A percentile compares a stretch with the other conserved stretches of the same genome.
Conservation (phyloP, 2,329 filamentous ascomycete genomes). For the Remersonia thermophila region DNA sequence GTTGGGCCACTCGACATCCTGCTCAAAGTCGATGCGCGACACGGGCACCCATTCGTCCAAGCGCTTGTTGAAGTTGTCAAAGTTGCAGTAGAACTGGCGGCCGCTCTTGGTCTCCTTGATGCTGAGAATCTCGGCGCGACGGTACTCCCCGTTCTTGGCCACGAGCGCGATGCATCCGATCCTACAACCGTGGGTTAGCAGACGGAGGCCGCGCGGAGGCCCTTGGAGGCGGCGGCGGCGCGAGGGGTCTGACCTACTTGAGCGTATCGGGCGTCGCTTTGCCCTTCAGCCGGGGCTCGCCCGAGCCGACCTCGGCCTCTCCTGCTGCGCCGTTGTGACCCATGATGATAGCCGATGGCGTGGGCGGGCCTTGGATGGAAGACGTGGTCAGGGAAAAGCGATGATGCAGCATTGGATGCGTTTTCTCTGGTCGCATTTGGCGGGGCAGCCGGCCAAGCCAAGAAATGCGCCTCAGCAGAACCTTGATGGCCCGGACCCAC, state of each 20-base stretch:
- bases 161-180: slow-evolving; percentile 51
- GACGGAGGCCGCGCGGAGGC: neutral
- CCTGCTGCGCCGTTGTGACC: slow-evolving; percentile 35
- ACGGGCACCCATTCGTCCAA: slow-evolving; percentile 77
- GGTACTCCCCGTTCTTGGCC: slow-evolving; percentile 63
- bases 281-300: slow-evolving; percentile 55
- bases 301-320: slow-evolving; percentile 44
- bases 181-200: slow-evolving; percentile 15
- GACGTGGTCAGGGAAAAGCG: neutral
- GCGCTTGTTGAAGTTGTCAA: slow-evolving; percentile 93
- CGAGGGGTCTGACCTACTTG: slow-evolving; percentile 39
- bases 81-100: slow-evolving; percentile 89
- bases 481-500: too few species aligned
- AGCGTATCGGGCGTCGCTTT: slow-evolving; percentile 77
- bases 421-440: neutral
- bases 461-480: too few species aligned
- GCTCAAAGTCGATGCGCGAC: slow-evolving; percentile 68
- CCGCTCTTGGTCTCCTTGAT: slow-evolving; percentile 83
- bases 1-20: slow-evolving; percentile 92
- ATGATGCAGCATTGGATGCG: neutral
- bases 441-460: neutral
- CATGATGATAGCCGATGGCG: slow-evolving; percentile 31
- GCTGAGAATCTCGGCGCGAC: slow-evolving; percentile 92
- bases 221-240: too few species aligned
- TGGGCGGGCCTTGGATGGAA: slow-evolving; percentile 11